phyloP scores from a whole-genome alignment of 805 yeast genomes.

The Barnettozyma pratensis region DNA sequence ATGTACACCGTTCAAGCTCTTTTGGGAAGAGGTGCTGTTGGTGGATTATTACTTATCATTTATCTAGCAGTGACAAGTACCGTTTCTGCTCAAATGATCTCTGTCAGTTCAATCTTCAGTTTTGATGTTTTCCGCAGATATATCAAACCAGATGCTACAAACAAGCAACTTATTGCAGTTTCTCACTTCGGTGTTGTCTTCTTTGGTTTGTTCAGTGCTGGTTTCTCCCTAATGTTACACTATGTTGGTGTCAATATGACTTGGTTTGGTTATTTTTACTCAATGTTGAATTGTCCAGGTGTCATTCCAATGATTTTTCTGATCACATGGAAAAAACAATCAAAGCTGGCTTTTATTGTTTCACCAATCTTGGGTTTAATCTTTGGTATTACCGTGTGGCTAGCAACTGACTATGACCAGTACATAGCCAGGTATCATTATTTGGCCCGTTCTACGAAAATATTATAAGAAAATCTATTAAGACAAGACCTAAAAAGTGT shows the following conservation, averaged over 20 bases:
- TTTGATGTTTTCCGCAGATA: conserved; percentile 35
- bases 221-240: conserved; percentile 32
- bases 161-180: conserved; percentile 28
- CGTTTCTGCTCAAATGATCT: conserved; percentile 36
- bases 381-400: conserved; percentile 30
- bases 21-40: conserved; percentile 38
- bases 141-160: conserved; percentile 33
- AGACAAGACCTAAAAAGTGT: too few species aligned
- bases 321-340: conserved; percentile 28
- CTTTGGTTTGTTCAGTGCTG: conserved; percentile 36
- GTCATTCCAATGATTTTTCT: conserved; percentile 32
- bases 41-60: conserved; percentile 31
- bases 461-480: too few species aligned
- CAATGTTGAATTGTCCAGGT: conserved; percentile 36
- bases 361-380: conserved; percentile 30
- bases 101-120: conserved; percentile 33
- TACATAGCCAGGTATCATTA: too few species aligned
- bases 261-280: conserved; percentile 27
- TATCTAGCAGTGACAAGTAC: conserved; percentile 39
- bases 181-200: conserved; percentile 30
- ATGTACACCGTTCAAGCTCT: conserved; percentile 39
- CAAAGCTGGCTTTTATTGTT: conserved; percentile 27
- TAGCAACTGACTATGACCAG: conserved; percentile 22
- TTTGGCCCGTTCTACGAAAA: too few species aligned
- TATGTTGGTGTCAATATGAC: conserved; percentile 12